Base-by-base conservation (phyloP, 1,139 yeast species). In the Pichia cactophila region DNA sequence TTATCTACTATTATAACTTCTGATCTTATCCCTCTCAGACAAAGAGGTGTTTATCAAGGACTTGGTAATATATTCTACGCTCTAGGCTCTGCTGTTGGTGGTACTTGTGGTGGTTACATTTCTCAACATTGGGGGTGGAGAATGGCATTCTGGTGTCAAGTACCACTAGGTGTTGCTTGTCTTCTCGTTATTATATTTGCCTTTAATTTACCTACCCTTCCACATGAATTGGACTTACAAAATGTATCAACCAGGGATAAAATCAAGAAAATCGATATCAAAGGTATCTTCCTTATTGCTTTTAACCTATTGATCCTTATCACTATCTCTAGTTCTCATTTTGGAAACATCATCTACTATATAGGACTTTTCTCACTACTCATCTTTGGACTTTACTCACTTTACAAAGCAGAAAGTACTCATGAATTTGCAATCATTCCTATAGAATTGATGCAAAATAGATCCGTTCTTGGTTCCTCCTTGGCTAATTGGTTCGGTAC, bases 51-150 rank as follows among this genome's bases (percentile, higher is more conserved):
- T 16, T 78, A 71, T 59, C 86, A 81, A 62, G 86, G 86, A 3
- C 55, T 77, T 33, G 83, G 81, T 37, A 84, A 82, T 59, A 70
- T 83, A 39, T 78, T 77, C 43, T 85, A 71, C 61, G 89, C 87
- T 2, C 56, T 78, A 36, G 94, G 94, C 5, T 80, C 86, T 7
- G 85, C 86, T 2, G 69, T 78, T 16, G 90, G 92, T 39, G 89
- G 89, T 7, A 66, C 80, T 1, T 62, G 80, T 44, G 87, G 96
- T 39, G 95, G 95, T 11, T 60, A 81, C 39, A 68, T 87, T 33
- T 77, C 90, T 26, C 86, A 81, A 51, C 61, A 66, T n/a, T 73
- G 80, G 56, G 95, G 95, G 35, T 89, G 97, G 97, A 75, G 88
- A 61, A 75, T 74, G 61, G 83, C 83, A 2, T 81, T 81, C 58